Conservation (phyloP, 2,329 filamentous ascomycete species). For the Xylaria multiplex region DNA sequence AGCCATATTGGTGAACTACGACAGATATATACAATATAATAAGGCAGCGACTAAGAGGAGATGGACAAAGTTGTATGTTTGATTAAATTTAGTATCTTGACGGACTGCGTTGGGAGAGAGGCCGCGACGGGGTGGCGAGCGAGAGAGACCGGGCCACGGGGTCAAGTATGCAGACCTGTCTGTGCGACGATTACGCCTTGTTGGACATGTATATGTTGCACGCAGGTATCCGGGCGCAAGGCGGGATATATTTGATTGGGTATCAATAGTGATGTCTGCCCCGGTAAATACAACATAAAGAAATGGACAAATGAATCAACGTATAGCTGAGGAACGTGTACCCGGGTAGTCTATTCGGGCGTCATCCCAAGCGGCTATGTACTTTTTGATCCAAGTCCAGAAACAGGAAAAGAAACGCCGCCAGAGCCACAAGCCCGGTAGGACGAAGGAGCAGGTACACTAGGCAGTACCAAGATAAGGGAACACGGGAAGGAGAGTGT, state of each 20-base stretch:
- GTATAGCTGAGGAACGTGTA: slow-evolving; percentile 3
- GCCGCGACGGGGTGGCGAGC: slow-evolving; percentile 24
- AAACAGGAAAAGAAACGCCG: slow-evolving; percentile 4
- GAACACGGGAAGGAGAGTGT: slow-evolving; percentile 17
- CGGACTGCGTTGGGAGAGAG: slow-evolving; percentile 22
- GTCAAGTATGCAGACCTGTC: slow-evolving; percentile 43
- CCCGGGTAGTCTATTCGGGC: not conserved
- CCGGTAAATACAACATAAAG: slow-evolving; percentile 24
- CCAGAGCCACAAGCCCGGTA: slow-evolving; percentile 20
- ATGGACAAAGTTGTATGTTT: slow-evolving; percentile 7
- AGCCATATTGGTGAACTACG: slow-evolving; percentile 40
- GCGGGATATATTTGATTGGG: slow-evolving; percentile 37
- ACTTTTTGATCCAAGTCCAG: not conserved
- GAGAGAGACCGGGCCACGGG: slow-evolving; percentile 35
- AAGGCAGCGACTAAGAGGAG: slow-evolving; percentile 22
- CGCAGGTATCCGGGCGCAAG: slow-evolving; percentile 39
- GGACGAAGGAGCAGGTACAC: slow-evolving; percentile 4
- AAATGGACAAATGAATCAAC: slow-evolving; percentile 15
- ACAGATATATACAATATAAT: slow-evolving; percentile 16
- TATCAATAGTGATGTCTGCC: slow-evolving; percentile 35
- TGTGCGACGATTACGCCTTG: slow-evolving; percentile 24
- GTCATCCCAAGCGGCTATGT: not conserved
- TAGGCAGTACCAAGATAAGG: slow-evolving; percentile 9
- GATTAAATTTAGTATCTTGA: slow-evolving; percentile 30
- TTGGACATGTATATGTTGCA: slow-evolving; percentile 37